phyloP scores from a whole-genome alignment of 306 rosid genomes.

The Cucumis cinereus region DNA sequence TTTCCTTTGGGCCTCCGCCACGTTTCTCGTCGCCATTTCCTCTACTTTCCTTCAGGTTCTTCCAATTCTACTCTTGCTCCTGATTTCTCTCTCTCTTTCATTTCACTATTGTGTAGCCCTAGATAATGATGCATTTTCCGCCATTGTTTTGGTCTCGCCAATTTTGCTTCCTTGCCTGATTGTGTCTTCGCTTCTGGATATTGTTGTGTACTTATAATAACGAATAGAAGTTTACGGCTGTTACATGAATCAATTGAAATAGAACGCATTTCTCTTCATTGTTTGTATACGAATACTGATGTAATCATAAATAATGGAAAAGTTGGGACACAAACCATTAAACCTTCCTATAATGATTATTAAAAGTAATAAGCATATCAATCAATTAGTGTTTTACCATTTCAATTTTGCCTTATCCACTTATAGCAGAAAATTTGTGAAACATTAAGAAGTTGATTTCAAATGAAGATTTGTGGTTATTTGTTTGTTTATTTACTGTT shows the following conservation, averaged over 20 bases:
- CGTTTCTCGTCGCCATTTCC: conserved; percentile 84
- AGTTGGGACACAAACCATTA: background rate
- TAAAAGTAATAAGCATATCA: background rate
- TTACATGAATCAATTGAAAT: background rate
- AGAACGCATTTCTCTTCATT: background rate
- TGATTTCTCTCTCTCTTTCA: background rate
- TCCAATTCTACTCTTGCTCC: background rate
- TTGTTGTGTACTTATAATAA: background rate
- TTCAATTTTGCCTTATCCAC: background rate
- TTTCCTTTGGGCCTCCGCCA: conserved; percentile 81
- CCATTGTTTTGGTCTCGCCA: background rate
- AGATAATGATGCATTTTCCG: background rate
- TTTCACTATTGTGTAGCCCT: background rate
- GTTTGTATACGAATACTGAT: background rate
- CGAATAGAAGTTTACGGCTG: background rate
- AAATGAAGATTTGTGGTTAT: background rate
- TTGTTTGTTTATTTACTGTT: background rate
- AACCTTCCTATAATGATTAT: background rate
- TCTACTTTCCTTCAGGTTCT: conserved; percentile 69
- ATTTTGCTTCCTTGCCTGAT: background rate
- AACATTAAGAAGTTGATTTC: background rate
- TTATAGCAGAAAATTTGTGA: background rate
- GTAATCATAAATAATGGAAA: background rate
- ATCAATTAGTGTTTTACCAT: background rate
- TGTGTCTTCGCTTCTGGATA: background rate